Evolutionary conservation across 148 eudicot genomes (phyloP), one percentile per base, ranked within the genome.

Genomic region (Chenopodium suecicum): DNA sequence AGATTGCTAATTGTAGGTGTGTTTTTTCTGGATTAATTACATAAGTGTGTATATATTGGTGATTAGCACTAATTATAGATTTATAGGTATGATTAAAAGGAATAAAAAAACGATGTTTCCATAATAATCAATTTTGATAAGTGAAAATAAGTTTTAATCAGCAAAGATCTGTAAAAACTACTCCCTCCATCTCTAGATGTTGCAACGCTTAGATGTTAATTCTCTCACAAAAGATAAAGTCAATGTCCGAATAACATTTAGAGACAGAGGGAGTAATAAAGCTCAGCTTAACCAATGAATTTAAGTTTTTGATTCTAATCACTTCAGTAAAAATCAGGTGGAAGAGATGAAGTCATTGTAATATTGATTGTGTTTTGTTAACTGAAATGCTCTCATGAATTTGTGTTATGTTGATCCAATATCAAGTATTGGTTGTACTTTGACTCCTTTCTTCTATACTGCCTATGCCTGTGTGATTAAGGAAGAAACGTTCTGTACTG

Each of bases 1-100:
- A 13, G 32, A 73, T 47, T 73, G 32, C 60, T 73, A 47, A 47
- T 46, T 73, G 76, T 73, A 73, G 76, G 32, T 47, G 60, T 48
- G 20, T 47, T 47, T 73, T n/a, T 73, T 60, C 8, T 62, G 23
- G 66, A 31, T 31, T 31, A 31, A 31, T 31, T 31, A 31, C 32
- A 31, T 31, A 31, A 31, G 32, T 31, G 32, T 31, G 32, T 31
- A 31, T 62, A 62, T 9, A 4, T 62, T 0, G 7, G 11, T 62
- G 72, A 68, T 68, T 68, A 2, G 70, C 23, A 34, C 31, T 27
- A 64, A 22, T 11, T 50, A 5, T 41, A 6, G 44, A 41, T 41
- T 4, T 41, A 41, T 41, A 41, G 44, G 44, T 41, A 41, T 41
- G 44, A 6, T 41, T 41, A 7, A 41, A 41, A 41, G 44, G 32